Conservation (phyloP, 164 flowering plant species). For the Magnolia kwangsiensis region DNA sequence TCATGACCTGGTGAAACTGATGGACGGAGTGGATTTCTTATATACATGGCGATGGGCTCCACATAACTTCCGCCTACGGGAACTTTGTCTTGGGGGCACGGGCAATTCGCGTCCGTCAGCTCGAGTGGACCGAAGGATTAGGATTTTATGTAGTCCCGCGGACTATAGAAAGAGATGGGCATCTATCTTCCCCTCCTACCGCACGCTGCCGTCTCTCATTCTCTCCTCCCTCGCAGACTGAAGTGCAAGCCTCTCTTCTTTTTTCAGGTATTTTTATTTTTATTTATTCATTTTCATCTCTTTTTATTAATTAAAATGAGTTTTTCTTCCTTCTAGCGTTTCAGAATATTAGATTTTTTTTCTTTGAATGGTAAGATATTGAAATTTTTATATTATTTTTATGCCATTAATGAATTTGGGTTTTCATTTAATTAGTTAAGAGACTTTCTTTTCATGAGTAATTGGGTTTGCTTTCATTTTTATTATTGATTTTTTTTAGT, state of each 20-base stretch:
- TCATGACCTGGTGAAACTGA: too few species aligned
- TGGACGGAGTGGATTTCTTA: too few species aligned
- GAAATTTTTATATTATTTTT: too few species aligned
- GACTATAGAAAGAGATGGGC: background rate
- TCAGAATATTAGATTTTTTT: background rate
- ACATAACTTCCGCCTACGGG: too few species aligned
- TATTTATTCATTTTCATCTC: background rate
- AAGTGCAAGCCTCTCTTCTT: background rate
- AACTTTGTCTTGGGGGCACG: too few species aligned
- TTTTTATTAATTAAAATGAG: background rate
- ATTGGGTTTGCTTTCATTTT: too few species aligned
- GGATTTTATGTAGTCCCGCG: background rate
- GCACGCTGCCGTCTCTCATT: background rate
- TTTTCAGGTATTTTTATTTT: background rate
- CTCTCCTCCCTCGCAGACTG: background rate
- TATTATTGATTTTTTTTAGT: too few species aligned
- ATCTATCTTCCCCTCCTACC: background rate
- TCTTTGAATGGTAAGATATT: background rate
- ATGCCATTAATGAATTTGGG: background rate
- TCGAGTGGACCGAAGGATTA: too few species aligned
- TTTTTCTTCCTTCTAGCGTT: background rate
- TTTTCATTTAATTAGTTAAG: background rate
- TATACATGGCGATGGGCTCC: too few species aligned
- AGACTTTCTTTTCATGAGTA: background rate
- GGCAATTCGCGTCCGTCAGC: too few species aligned